Percentiles rank a stretch among this genome's conserved stretches.
Evolutionary conservation across 805 yeast species (phyloP).

Genomic region (Zygoascus bituminiphila): DNA sequence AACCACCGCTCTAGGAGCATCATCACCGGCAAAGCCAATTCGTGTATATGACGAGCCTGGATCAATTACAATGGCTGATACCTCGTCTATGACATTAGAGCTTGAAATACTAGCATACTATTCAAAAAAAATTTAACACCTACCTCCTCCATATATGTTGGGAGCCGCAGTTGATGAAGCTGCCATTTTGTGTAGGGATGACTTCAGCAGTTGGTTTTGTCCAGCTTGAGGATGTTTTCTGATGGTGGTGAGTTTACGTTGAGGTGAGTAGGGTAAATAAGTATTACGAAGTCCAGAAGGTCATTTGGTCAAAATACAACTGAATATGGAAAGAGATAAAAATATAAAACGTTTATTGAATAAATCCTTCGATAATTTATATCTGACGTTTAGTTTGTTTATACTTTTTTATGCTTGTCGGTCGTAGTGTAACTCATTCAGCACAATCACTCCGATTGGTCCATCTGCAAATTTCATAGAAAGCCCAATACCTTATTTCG

Average conservation of each 20-base stretch:
- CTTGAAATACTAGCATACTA: neutral
- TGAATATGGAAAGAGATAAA: too few relatives aligned
- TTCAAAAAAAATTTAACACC: neutral
- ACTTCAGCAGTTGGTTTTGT: too few relatives aligned
- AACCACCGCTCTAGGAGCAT: slow-evolving; percentile 64
- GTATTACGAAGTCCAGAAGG: neutral
- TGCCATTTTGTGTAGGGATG: neutral
- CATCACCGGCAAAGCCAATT: slow-evolving; percentile 90
- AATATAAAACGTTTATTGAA: too few relatives aligned
- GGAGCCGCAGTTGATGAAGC: slow-evolving; percentile 1
- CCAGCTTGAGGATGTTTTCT: too few relatives aligned
- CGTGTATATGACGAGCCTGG: slow-evolving; percentile 82
- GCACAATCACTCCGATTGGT: too few relatives aligned
- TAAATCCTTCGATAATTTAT: too few relatives aligned
- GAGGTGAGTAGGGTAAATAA: neutral
- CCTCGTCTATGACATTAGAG: slow-evolving; percentile 37
- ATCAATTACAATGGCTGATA: slow-evolving; percentile 83
- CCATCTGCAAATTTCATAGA: neutral
- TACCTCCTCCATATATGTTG: slow-evolving; percentile 11
- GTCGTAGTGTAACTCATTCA: too few relatives aligned
- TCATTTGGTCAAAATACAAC: neutral
- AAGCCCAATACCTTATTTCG: neutral
- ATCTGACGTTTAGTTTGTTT: too few relatives aligned
- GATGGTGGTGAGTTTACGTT: too few relatives aligned
- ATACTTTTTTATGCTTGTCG: too few relatives aligned